Base-by-base conservation (phyloP, 2,329 filamentous ascomycete genomes). In the Blastomyces percursus region DNA sequence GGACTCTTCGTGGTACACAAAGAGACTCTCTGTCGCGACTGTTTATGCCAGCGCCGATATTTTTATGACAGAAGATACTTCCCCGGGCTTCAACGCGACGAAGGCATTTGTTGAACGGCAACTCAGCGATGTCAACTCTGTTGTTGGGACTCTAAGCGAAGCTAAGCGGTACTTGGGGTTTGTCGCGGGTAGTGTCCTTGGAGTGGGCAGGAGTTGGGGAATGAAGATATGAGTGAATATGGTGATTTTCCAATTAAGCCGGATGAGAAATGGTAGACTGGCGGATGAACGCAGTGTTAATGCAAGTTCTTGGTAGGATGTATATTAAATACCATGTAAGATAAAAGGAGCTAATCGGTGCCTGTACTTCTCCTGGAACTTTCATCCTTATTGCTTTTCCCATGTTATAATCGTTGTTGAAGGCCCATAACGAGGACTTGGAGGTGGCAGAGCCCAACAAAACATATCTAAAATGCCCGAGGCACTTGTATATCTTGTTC, bases 51-150 rank as follows among this genome's bases (percentile, higher is more conserved):
- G 86, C 42, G 83, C 87, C 62, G 94, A 99, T 76, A 79, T 96
- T 5, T 96, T 92, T 77, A 96, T 97, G 91, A 96, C 91, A 27
- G 91, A 88, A 64, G 94, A 97, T 75, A 81, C 79, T 64, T 91
- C 87, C 3, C 77, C 82, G 0, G 84, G 84, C n/a, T 94, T 89
- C 69, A 73, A 71, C 11, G 89, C 92, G 66, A 97, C 94, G 3
- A 86, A 86, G 67, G 81, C 84, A 11, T 99, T 97, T 73, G 78
- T 97, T 61, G 83, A 87, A 62, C 82, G 91, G 52, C 82, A 93
- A 65, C 76, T 96, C 62, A 81, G 85, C 64, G 92, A 95, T 77
- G 79, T 84, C 40, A 80, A 83, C 67, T 82, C 78, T 3, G 67
- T 91, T 3, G 86, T 87, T 3, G 80, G 81, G 27, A 81, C 85